Conservation (phyloP, 768 basidiomycete species). For the Tricholoma terreum region DNA sequence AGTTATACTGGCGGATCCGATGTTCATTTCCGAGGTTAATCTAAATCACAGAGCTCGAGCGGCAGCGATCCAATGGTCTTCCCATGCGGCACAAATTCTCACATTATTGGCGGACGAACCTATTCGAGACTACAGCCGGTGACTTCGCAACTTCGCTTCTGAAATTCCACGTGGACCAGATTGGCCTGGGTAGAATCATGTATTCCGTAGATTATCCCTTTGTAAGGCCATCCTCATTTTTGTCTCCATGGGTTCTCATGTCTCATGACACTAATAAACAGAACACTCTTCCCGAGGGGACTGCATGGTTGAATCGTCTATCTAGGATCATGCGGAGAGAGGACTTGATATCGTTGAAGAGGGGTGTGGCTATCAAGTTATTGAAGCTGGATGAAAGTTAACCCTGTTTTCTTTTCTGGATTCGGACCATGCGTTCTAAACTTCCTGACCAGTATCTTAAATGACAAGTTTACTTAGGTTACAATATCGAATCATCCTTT, state of each 20-base stretch:
- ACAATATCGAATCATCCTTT: no score
- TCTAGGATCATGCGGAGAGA: constrained; percentile 13
- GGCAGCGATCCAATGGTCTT: constrained; percentile 27
- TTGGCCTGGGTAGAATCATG: constrained; percentile 39
- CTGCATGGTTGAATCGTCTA: constrained; percentile 25
- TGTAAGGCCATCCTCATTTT: constrained; percentile 16
- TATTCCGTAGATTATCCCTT: constrained; percentile 40
- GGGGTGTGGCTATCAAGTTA: constrained; percentile 27
- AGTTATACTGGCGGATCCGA: constrained; percentile 1
- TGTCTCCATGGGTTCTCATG: no score
- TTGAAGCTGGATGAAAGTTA: constrained; percentile 22
- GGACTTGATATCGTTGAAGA: constrained; percentile 23
- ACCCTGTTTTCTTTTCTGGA: no score
- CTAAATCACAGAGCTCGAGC: constrained; percentile 27
- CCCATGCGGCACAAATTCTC: constrained; percentile 37
- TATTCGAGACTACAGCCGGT: constrained; percentile 40
- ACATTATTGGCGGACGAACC: constrained; percentile 36
- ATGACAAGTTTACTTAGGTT: no score
- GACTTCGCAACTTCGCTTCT: constrained; percentile 39
- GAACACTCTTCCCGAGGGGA: constrained; percentile 13
- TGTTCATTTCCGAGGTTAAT: background rate
- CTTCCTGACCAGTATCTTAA: no score
- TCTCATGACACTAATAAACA: no score
- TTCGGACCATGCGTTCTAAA: no score
- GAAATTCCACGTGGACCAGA: constrained; percentile 36